Percentiles rank a stretch among this genome's conserved stretches.
These are phyloP conservation scores for Ophiostoma sp. DNA, from an alignment of 2,329 filamentous ascomycete species.

Conservation along the genomic window DNA sequence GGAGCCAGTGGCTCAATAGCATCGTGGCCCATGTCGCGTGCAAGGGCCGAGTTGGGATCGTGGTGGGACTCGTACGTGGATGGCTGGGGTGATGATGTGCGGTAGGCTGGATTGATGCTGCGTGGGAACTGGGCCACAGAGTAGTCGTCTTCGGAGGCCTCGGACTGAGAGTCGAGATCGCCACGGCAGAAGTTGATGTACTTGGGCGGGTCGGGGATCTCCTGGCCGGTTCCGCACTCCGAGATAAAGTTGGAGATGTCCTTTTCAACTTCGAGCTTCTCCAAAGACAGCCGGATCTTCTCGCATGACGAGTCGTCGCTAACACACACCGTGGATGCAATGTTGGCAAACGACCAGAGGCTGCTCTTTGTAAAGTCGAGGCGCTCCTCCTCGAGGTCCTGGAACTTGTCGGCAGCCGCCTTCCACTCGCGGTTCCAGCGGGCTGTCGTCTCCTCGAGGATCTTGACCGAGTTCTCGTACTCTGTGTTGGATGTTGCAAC, in stretches of 20 bases:
- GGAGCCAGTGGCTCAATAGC: not conserved
- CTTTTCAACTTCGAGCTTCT: constrained; percentile 90
- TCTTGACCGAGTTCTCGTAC: constrained; percentile 88
- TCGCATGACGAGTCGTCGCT: constrained; percentile 96
- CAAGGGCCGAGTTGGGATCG: constrained; percentile 68
- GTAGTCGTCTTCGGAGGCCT: constrained; percentile 83
- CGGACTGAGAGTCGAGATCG: constrained; percentile 76
- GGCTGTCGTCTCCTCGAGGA: constrained; percentile 87
- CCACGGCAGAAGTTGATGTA: constrained; percentile 99
- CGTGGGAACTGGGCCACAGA: constrained; percentile 94
- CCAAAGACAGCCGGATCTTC: constrained; percentile 86
- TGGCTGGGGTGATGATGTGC: constrained; percentile 92
- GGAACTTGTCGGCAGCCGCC: constrained; percentile 95
- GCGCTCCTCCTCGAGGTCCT: constrained; percentile 94
- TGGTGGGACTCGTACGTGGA: constrained; percentile 90
- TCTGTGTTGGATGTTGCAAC: constrained; percentile 85
- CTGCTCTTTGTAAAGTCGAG: constrained; percentile 97
- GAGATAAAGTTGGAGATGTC: constrained; percentile 87
- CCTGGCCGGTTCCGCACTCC: constrained; percentile 84
- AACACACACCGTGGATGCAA: constrained; percentile 93
- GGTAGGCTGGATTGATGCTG: constrained; percentile 90
- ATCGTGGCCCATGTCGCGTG: constrained; percentile 51
- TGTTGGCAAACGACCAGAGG: constrained; percentile 95
- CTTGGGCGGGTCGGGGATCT: constrained; percentile 93
- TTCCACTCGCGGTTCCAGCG: constrained; percentile 99